These are phyloP conservation scores for Tubosaeta sp. DNA, from an alignment of 768 basidiomycete genomes.

Conservation along the genomic window DNA sequence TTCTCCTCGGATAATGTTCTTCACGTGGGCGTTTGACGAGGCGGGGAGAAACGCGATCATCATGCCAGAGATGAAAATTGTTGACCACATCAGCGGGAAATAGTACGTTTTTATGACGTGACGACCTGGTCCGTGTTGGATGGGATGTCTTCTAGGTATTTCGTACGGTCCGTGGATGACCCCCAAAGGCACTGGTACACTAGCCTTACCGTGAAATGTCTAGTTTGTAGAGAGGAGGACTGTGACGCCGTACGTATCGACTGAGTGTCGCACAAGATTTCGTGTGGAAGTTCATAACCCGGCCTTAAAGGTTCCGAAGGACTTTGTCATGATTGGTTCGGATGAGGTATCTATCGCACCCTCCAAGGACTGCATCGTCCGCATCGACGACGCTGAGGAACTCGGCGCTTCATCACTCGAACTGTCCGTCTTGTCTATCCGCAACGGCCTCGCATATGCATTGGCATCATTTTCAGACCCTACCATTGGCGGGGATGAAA, in stretches of 20 bases:
- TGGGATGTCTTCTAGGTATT: neutral
- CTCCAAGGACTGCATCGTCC: neutral
- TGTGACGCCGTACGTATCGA: neutral
- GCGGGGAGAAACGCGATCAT: too few relatives aligned
- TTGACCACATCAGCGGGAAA: neutral
- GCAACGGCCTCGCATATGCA: slow-evolving; percentile 67
- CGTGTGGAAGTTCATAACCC: neutral
- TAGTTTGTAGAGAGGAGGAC: neutral
- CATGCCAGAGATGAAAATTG: neutral
- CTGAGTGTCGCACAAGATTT: neutral
- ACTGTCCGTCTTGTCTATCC: slow-evolving; percentile 66
- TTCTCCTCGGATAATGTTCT: too few relatives aligned
- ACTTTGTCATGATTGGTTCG: neutral
- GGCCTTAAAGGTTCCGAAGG: neutral
- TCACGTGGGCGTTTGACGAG: too few relatives aligned
- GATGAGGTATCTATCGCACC: neutral
- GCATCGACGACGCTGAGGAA: neutral
- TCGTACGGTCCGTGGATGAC: neutral
- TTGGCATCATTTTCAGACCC: slow-evolving; percentile 48
- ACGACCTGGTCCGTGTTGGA: neutral
- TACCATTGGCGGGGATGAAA: slow-evolving; percentile 59
- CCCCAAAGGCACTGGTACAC: neutral
- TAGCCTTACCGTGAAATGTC: neutral
- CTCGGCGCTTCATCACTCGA: slow-evolving; percentile 65
- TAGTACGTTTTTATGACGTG: neutral